These are phyloP conservation scores for Chlorella sorokiniana DNA, from an alignment of 139 green algal species.

Conservation along the genomic window DNA sequence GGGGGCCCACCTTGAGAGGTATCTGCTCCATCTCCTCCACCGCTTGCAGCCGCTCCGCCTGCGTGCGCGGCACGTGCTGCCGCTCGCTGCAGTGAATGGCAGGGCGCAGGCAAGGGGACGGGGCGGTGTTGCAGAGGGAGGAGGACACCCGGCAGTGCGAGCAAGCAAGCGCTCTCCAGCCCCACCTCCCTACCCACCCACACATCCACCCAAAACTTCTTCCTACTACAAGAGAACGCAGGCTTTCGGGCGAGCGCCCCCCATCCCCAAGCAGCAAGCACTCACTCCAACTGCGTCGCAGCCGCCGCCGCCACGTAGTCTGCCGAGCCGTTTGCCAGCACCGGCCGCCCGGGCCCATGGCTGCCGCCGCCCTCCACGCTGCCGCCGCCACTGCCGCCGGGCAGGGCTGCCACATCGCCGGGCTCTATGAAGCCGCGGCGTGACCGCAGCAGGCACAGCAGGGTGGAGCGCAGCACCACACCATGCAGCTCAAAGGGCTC, in stretches of 20 bases:
- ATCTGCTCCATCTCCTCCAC: slow-evolving; percentile 32
- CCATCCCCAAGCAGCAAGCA: too few species aligned
- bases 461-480: slow-evolving; percentile 19
- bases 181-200: too few species aligned
- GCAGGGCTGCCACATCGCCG: background rate
- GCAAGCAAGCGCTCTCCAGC: too few species aligned
- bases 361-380: background rate
- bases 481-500: slow-evolving; percentile 30
- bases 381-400: background rate
- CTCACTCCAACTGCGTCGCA: slow-evolving; percentile 8
- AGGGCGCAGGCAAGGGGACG: background rate
- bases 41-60: slow-evolving; percentile 2
- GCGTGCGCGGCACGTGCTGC: slow-evolving; percentile 1
- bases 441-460: slow-evolving; percentile 28
- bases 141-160: too few species aligned
- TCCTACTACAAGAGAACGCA: too few species aligned
- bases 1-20: slow-evolving; percentile 18
- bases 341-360: background rate
- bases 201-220: too few species aligned
- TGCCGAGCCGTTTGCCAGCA: background rate
- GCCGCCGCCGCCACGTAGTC: slow-evolving; percentile 22
- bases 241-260: too few species aligned
- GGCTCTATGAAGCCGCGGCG: slow-evolving; percentile 8
- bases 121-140: background rate
- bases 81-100: slow-evolving; percentile 2